Conservation (phyloP, 495 filamentous ascomycete genomes). For the Podospora anserina region DNA sequence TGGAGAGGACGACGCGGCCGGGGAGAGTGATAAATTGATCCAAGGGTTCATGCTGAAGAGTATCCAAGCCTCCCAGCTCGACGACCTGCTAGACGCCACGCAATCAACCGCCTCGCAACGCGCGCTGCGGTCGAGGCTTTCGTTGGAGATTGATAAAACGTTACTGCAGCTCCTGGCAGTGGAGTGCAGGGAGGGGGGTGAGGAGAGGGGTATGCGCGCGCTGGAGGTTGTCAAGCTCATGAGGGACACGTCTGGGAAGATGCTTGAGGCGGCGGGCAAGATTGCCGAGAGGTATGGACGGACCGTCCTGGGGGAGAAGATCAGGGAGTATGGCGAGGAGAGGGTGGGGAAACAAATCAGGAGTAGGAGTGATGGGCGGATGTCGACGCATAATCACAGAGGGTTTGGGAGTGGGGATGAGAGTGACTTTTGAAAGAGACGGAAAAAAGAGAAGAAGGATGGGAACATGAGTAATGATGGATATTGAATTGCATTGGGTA, state of each 20-base stretch:
- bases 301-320: slow-evolving; percentile 79
- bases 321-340: slow-evolving; percentile 69
- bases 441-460: neutral
- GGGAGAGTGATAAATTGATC: slow-evolving; percentile 55
- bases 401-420: slow-evolving; percentile 11
- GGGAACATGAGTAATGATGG: neutral
- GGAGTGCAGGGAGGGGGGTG: slow-evolving; percentile 80
- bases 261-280: slow-evolving; percentile 82
- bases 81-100: slow-evolving; percentile 62
- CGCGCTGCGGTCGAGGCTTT: slow-evolving; percentile 63
- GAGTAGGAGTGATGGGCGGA: slow-evolving; percentile 31
- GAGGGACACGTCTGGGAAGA: slow-evolving; percentile 72
- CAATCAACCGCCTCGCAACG: slow-evolving; percentile 56
- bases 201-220: slow-evolving; percentile 90
- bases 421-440: slow-evolving; percentile 4
- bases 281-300: slow-evolving; percentile 75
- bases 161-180: slow-evolving; percentile 84
- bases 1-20: slow-evolving; percentile 36
- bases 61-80: slow-evolving; percentile 64
- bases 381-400: neutral
- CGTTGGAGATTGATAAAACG: slow-evolving; percentile 80
- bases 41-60: slow-evolving; percentile 76
- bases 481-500: neutral
- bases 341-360: slow-evolving; percentile 53
- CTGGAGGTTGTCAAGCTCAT: slow-evolving; percentile 77